A percentile compares a stretch with the other conserved stretches of the same genome.
Evolutionary conservation across 139 green algal genomes (phyloP).

Genomic region (Zygnema circumcarinatum): DNA sequence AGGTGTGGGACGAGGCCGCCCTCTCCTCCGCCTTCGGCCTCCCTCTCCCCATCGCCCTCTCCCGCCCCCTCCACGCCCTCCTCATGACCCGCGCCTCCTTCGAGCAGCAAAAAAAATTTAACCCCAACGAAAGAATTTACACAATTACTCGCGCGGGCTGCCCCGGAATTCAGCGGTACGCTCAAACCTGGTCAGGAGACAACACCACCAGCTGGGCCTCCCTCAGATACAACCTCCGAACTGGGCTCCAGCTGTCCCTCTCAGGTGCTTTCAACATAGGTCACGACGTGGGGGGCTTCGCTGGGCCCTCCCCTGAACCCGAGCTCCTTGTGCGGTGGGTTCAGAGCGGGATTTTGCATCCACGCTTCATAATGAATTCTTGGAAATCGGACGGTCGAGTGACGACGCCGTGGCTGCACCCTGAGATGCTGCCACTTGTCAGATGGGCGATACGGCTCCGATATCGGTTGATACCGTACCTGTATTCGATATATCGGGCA

Average conservation of each 20-base stretch:
- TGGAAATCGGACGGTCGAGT: conserved; percentile 50
- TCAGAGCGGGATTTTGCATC: conserved; percentile 43
- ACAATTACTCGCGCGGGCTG: conserved; percentile 34
- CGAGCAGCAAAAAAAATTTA: conserved; percentile 37
- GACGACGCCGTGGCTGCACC: conserved; percentile 47
- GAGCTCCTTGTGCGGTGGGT: conserved; percentile 53
- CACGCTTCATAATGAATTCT: conserved; percentile 46
- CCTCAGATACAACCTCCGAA: conserved; percentile 43
- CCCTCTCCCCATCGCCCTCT: conserved; percentile 9
- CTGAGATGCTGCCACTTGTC: conserved; percentile 13
- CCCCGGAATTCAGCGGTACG: conserved; percentile 41
- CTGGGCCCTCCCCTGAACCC: conserved; percentile 29
- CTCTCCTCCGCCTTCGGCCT: neutral
- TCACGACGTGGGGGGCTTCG: conserved; percentile 50
- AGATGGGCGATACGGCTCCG: conserved; percentile 37
- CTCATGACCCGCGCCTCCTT: conserved; percentile 52
- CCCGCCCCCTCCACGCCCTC: conserved; percentile 26
- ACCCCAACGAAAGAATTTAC: conserved; percentile 29
- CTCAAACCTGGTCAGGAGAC: conserved; percentile 50
- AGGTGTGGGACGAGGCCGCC: conserved; percentile 39
- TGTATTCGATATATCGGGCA: conserved; percentile 27
- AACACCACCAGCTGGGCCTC: conserved; percentile 49
- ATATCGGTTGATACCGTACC: conserved; percentile 50
- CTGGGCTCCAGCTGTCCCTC: conserved; percentile 28
- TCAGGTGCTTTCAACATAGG: conserved; percentile 48